These are phyloP conservation scores for Colletotrichum lini DNA, from an alignment of 2,329 filamentous ascomycete species.

Conservation along the genomic window DNA sequence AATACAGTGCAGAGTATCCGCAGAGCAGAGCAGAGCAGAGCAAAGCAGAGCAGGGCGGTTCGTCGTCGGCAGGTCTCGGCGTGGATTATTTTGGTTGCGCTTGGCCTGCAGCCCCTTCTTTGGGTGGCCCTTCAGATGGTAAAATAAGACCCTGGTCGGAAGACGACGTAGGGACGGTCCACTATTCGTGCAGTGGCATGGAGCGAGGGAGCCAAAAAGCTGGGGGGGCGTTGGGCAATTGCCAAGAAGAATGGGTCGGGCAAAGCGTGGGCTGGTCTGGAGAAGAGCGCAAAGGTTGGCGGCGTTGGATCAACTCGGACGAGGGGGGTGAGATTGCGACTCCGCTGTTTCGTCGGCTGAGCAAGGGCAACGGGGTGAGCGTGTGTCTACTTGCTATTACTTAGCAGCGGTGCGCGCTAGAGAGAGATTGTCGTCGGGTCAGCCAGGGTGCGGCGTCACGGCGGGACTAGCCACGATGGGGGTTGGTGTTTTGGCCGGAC, in stretches of 20 bases:
- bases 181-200: conserved; percentile 1
- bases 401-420: conserved; percentile 22
- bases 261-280: conserved; percentile 31
- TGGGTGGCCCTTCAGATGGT: conserved; percentile 28
- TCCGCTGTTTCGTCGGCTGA: conserved; percentile 42
- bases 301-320: conserved; percentile 17
- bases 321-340: conserved; percentile 41
- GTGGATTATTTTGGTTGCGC: conserved; percentile 32
- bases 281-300: conserved; percentile 13
- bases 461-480: conserved; percentile 5
- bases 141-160: conserved; percentile 33
- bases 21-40: neutral
- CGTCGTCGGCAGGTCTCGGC: conserved; percentile 19
- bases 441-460: conserved; percentile 34
- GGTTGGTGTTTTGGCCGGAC: neutral
- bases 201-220: conserved; percentile 25
- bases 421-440: conserved; percentile 31
- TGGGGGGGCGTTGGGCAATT: conserved; percentile 37
- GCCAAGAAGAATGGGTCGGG: conserved; percentile 29
- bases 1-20: conserved; percentile 2
- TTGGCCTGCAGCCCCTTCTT: conserved; percentile 34
- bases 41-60: conserved; percentile 8
- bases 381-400: neutral
- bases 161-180: conserved; percentile 14
- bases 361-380: conserved; percentile 27